phyloP scores from a whole-genome alignment of 179 eudicot genomes.

The Silene noctiflora region DNA sequence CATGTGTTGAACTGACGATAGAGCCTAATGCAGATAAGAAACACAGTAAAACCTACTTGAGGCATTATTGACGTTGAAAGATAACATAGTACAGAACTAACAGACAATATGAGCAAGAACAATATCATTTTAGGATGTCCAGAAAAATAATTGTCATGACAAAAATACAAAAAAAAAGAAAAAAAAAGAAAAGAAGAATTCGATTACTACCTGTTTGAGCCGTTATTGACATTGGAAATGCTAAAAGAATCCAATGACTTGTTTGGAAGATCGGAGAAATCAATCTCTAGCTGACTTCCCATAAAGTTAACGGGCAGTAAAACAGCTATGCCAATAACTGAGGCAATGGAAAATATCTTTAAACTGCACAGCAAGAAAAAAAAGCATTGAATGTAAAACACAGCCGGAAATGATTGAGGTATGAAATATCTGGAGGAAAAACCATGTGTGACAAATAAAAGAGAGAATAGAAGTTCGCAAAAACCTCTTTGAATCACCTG shows the following conservation, averaged over 20 bases:
- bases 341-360: slow-evolving; percentile 52
- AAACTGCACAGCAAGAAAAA: slow-evolving; percentile 43
- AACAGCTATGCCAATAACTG: slow-evolving; percentile 50
- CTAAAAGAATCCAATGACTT: slow-evolving; percentile 71
- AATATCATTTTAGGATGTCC: neutral
- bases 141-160: neutral
- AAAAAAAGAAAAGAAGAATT: neutral
- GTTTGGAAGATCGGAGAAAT: slow-evolving; percentile 59
- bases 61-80: neutral
- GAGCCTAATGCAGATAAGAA: neutral
- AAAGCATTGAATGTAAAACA: neutral
- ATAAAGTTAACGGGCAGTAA: slow-evolving; percentile 66
- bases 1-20: neutral
- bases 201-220: slow-evolving; percentile 58
- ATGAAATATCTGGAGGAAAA: neutral
- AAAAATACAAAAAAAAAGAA: neutral
- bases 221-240: slow-evolving; percentile 75
- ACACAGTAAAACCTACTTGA: neutral
- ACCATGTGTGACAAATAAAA: neutral
- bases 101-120: neutral
- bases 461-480: neutral
- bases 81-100: neutral
- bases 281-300: slow-evolving; percentile 62
- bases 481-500: slow-evolving; percentile 39
- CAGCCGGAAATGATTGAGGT: neutral